Evolutionary conservation across 2,329 filamentous ascomycete species (phyloP), one percentile per base, ranked within the genome.

Genomic region (Huntiella abstrusa): DNA sequence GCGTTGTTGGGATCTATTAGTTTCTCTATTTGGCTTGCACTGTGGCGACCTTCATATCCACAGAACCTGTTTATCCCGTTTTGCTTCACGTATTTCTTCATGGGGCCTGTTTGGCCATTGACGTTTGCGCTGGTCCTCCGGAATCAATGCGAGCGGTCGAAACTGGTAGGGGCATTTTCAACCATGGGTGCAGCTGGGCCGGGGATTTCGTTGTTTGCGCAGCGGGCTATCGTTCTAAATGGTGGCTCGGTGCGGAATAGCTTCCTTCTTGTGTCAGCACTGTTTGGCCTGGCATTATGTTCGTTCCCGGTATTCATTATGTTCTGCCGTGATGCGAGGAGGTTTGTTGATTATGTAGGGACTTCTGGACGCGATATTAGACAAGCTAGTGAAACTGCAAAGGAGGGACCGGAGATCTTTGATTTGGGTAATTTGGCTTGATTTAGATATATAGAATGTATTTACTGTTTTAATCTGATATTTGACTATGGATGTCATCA

Each of bases 51-150:
- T 32, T 60, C 67, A 2, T 51, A 75, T 7, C 59, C 58, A 3
- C 63, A 63, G 3, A 46, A 52, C 1, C 58, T 76, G 17, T 62
- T 66, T 17, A 65, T 74, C n/a, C 77, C 83, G 52, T 63, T 82
- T 2, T 66, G 78, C 35, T 54, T 87, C 22, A 80, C 82, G 52
- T 78, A 84, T 53, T 84, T 92, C 60, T 84, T 83, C 55, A 83
- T 88, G 59, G 82, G 79, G 0, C 83, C 85, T 44, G 74, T 84
- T 54, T 93, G 83, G 67, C 85, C 86, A 0, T 76, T 87, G 1
- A 77, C 91, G 50, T 85, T 86, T 53, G 77, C 82, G 3, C 70
- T 91, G 10, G 82, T 80, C 3, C 77, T 93, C 49, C 74, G 83
- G 2, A 84, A 85, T 1, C 73, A 92, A 43, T 85, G 85, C 0